Percentiles rank a stretch among this genome's conserved stretches.
phyloP scores from a whole-genome alignment of 1,284 basidiomycete genomes.

The Inonotus obliquus region DNA sequence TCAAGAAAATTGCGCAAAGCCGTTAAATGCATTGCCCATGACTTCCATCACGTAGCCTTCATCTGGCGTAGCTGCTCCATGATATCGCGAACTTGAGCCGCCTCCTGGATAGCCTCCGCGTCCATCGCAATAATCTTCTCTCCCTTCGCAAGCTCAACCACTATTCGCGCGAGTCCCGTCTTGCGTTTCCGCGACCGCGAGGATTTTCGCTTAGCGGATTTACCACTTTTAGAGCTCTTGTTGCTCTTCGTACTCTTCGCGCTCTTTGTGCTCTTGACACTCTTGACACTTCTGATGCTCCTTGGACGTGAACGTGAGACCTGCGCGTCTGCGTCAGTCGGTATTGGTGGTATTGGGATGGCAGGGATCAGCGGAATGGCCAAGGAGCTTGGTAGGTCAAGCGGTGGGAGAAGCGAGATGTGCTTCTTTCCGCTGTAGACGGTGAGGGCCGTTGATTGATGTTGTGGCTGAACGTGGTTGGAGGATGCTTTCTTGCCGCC shows the following conservation, averaged over 20 bases:
- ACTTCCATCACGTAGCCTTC: slow-evolving; percentile 2
- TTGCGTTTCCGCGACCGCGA: slow-evolving; percentile 1
- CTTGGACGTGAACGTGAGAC: neutral
- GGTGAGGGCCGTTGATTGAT: neutral
- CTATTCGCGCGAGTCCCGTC: slow-evolving; percentile 16
- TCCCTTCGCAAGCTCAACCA: slow-evolving; percentile 10
- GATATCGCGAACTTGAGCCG: slow-evolving; percentile 10
- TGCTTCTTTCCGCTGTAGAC: neutral
- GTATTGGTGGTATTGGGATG: neutral
- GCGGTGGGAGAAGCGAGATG: neutral
- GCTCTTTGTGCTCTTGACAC: neutral
- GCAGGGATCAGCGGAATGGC: neutral
- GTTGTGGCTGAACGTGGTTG: neutral
- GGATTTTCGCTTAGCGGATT: neutral
- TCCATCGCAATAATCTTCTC: slow-evolving; percentile 7
- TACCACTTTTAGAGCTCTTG: neutral
- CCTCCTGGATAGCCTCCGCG: slow-evolving; percentile 12
- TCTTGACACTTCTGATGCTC: neutral
- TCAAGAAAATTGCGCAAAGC: neutral
- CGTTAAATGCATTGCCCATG: neutral
- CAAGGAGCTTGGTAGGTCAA: neutral
- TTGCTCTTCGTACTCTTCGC: neutral
- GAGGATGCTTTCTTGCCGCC: neutral
- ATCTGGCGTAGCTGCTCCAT: slow-evolving; percentile 11
- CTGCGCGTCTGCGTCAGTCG: neutral